These are phyloP conservation scores for Colletotrichum acutatum DNA, from an alignment of 2,329 filamentous ascomycete genomes.

Conservation along the genomic window DNA sequence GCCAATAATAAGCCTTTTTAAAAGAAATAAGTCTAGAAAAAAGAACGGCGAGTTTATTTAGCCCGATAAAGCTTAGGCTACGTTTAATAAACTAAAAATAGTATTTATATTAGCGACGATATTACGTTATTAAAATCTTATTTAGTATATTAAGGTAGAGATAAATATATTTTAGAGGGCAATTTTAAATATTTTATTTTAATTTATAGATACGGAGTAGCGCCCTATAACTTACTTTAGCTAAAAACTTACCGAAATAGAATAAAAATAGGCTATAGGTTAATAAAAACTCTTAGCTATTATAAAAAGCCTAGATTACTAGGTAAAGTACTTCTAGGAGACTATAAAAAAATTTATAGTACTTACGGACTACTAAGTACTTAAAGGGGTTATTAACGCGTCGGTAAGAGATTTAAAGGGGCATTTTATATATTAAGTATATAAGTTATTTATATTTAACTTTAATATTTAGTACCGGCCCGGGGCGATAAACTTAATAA, in stretches of 20 bases:
- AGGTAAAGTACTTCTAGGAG: not conserved
- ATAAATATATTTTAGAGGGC: not conserved
- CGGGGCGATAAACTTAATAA: not conserved
- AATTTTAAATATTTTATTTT: not conserved
- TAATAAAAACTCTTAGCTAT: not conserved
- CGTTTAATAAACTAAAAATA: not conserved
- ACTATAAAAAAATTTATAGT: not conserved
- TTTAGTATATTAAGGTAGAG: not conserved
- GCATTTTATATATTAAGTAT: not conserved
- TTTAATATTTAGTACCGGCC: not conserved
- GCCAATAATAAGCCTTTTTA: not conserved
- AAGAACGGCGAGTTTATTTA: not conserved
- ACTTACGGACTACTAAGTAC: not conserved
- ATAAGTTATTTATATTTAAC: not conserved
- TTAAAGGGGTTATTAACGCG: not conserved
- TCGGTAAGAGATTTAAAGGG: not conserved
- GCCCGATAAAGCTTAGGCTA: not conserved
- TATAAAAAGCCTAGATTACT: not conserved
- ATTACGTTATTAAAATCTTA: not conserved
- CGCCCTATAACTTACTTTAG: not conserved
- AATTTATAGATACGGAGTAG: not conserved
- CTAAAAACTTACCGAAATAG: not conserved
- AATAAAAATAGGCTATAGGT: not conserved
- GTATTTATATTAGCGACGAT: not conserved
- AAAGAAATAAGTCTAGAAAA: not conserved